phyloP scores from a whole-genome alignment of 179 eudicot species.

The Carnegiea gigantea region DNA sequence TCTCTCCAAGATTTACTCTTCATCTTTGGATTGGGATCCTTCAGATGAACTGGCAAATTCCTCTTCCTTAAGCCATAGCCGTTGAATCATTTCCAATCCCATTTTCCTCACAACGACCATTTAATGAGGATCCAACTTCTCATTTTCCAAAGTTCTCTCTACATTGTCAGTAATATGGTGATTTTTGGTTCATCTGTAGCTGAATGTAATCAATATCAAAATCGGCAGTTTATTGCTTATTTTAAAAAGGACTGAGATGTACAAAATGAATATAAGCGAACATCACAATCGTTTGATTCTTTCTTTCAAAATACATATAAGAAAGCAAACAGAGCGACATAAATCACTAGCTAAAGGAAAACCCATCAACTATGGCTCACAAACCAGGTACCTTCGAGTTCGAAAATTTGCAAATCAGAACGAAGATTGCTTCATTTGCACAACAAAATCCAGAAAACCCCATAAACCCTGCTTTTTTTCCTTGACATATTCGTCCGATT shows the following conservation, averaged over 20 bases:
- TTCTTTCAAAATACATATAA: not conserved
- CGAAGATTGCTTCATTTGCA: not conserved
- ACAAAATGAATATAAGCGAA: not conserved
- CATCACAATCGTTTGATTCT: not conserved
- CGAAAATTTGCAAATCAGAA: not conserved
- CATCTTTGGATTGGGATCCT: slow-evolving; percentile 74
- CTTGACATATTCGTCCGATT: not conserved
- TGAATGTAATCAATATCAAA: slow-evolving; percentile 1
- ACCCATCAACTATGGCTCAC: not conserved
- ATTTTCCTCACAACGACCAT: too few species aligned
- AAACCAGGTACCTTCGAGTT: not conserved
- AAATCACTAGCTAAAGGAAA: not conserved
- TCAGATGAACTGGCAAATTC: slow-evolving; percentile 42
- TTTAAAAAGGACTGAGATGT: not conserved
- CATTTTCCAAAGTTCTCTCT: not conserved
- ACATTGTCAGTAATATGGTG: not conserved
- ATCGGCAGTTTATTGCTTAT: not conserved
- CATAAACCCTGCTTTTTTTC: not conserved
- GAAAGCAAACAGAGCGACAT: not conserved
- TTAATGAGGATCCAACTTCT: not conserved
- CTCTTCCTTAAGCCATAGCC: slow-evolving; percentile 29
- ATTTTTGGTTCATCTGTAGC: not conserved
- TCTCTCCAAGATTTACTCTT: slow-evolving; percentile 51
- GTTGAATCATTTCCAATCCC: not conserved
- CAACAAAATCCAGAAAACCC: not conserved